Conservation (phyloP, 305 asterid genomes). For the Solanum hybrid region DNA sequence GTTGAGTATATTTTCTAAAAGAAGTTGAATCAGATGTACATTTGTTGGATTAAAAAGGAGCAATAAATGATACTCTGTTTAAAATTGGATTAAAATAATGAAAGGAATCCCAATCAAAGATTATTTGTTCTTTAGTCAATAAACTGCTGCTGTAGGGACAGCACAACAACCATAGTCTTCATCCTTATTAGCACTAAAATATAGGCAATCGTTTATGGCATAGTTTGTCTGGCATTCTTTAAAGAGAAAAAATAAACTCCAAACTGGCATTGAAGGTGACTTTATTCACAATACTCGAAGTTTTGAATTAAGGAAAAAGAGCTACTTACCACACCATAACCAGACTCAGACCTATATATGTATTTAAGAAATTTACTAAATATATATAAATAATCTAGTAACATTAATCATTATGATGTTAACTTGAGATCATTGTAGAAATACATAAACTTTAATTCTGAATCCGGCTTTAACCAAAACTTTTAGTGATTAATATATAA, state of each 20-base stretch:
- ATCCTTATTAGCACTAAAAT: neutral
- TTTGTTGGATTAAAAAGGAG: neutral
- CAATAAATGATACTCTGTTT: neutral
- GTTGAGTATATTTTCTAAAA: constrained; percentile 11
- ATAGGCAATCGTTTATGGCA: neutral
- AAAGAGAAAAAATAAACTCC: neutral
- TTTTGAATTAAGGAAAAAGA: neutral
- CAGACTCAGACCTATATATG: neutral
- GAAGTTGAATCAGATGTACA: neutral
- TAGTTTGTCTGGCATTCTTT: neutral
- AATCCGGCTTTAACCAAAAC: neutral
- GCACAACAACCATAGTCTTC: constrained; percentile 11
- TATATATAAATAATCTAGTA: too few relatives aligned
- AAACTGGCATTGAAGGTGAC: neutral
- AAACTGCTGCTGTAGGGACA: constrained; percentile 24
- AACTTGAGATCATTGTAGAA: neutral
- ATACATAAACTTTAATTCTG: neutral
- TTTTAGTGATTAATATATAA: neutral
- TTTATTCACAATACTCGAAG: neutral
- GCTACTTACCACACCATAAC: neutral
- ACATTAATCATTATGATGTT: neutral
- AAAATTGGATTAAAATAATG: constrained; percentile 8
- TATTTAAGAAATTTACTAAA: neutral
- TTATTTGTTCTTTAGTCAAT: neutral
- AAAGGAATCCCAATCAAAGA: constrained; percentile 13